Base-by-base conservation (phyloP, 106 monocot species). In the Platanthera guangdongensis region DNA sequence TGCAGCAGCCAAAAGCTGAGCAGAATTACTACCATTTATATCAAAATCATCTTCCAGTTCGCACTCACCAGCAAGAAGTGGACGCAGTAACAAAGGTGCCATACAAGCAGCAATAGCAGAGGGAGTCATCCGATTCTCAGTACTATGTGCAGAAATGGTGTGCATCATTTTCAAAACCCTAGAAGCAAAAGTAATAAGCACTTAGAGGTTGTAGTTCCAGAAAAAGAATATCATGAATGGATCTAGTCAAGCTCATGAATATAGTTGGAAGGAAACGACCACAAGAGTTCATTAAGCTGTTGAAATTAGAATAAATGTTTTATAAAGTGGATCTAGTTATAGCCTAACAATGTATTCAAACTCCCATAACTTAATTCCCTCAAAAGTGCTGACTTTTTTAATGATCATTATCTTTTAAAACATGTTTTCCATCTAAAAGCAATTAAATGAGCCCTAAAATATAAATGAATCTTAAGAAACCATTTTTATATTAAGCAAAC, bases 111-210 rank as follows among this genome's bases (percentile, higher is more conserved):
- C 97, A 83, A 99, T 92, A 75, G 97, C 97, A 8, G 97, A 92
- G 13, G 89, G 81, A 62, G 88, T 92, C 97, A 99, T 99, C 75
- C 97, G 87, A 86, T 99, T 99, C 60, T 94, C 91, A 74, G 89
- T 8, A 54, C 88, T 88, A 79, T 88, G 90, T 74, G 87, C 76
- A 46, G 97, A 86, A 79, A 99, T 74, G 13, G 80, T 86, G 75
- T 94, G 87, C 97, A 99, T 99, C 97, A 99, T 99, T 91, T 92
- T 99, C 73, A 99, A 82, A 78, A 99, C 84, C 78, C 97, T 99
- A 39, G 39, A 79, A 22, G 28, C 57, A 78, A 9, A 50, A 51
- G 53, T 51, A 18, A 2, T 15, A 67, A 73, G 22, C 3, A 30
- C 25, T 64, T 64, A 30, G 10, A 65, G 59, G 9, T 60, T 60